These are phyloP conservation scores for Dendrobium officinale DNA, from an alignment of 106 monocot species.

Conservation along the genomic window DNA sequence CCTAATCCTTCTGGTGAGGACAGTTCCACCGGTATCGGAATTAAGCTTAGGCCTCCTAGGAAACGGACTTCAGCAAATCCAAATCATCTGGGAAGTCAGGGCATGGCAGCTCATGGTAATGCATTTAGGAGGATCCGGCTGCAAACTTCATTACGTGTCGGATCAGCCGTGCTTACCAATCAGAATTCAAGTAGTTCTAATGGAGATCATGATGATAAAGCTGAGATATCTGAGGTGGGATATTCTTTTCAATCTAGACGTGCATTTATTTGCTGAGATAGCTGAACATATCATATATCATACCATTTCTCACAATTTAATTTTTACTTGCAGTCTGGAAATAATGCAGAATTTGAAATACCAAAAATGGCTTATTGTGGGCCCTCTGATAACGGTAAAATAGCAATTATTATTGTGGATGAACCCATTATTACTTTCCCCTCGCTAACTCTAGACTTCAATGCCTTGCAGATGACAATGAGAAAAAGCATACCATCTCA, in stretches of 20 bases:
- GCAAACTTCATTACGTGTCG: slow-evolving; percentile 2
- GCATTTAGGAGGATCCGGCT: slow-evolving; percentile 17
- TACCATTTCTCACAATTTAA: not conserved
- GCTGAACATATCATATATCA: not conserved
- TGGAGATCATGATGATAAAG: not conserved
- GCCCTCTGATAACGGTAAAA: slow-evolving; percentile 12
- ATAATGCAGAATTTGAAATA: slow-evolving; percentile 2
- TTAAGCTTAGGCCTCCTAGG: slow-evolving; percentile 1
- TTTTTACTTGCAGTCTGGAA: not conserved
- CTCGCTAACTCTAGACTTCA: not conserved
- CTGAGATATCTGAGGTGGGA: slow-evolving; percentile 3
- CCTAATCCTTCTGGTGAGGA: not conserved
- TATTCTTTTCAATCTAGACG: not conserved
- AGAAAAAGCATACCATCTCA: not conserved
- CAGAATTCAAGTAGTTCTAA: not conserved
- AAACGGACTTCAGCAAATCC: not conserved
- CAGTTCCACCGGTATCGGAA: not conserved
- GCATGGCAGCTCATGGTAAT: slow-evolving; percentile 2
- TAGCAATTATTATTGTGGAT: not conserved
- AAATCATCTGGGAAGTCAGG: not conserved
- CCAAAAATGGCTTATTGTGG: not conserved
- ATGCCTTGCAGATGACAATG: slow-evolving; percentile 6
- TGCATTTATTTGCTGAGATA: not conserved
- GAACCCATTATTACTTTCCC: not conserved
- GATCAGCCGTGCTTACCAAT: not conserved